Conservation (phyloP, 1,284 basidiomycete genomes). For the Earliella scabrosa region DNA sequence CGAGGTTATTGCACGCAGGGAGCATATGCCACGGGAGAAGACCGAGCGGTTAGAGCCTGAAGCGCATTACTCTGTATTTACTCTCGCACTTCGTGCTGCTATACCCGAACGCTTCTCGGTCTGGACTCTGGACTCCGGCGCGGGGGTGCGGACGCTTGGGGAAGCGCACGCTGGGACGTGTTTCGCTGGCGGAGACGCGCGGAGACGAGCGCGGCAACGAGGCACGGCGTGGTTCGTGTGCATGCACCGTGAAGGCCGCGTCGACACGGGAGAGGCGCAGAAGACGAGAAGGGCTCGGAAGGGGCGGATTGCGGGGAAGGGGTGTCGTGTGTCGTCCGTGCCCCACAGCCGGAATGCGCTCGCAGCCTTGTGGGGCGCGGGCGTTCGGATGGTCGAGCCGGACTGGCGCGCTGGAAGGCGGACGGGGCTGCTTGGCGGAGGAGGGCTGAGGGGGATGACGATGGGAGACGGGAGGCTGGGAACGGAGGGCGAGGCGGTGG, state of each 20-base stretch:
- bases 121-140: too few species aligned
- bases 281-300: neutral
- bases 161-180: too few species aligned
- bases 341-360: conserved; percentile 1
- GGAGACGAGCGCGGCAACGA: too few species aligned
- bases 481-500: neutral
- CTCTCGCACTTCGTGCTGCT: too few species aligned
- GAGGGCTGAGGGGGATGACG: neutral
- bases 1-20: neutral
- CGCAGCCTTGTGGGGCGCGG: neutral
- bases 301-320: conserved; percentile 5
- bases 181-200: too few species aligned
- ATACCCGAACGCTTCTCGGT: too few species aligned
- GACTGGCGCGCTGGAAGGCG: neutral
- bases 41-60: too few species aligned
- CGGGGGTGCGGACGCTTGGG: too few species aligned
- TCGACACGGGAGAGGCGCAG: neutral
- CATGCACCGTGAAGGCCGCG: too few species aligned
- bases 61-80: too few species aligned
- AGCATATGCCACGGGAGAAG: neutral
- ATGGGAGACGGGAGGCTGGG: neutral
- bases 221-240: too few species aligned
- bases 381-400: conserved; percentile 13
- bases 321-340: neutral
- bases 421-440: neutral